phyloP scores from a whole-genome alignment of 1,139 yeast genomes.

The Yamadazyma diddensiae region DNA sequence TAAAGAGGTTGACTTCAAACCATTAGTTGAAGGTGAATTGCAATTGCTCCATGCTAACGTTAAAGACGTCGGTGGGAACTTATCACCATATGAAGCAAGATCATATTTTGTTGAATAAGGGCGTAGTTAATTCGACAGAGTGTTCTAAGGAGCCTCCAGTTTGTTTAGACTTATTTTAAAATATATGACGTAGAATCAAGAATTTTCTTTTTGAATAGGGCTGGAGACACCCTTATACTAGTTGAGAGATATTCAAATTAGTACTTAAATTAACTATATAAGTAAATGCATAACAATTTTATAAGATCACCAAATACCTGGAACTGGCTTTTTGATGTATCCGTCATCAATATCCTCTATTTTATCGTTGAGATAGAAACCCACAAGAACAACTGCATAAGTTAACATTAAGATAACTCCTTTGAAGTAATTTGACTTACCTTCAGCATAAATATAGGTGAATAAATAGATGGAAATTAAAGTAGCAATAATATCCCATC shows the following conservation, averaged over 20 bases:
- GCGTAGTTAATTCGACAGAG: neutral
- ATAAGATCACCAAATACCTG: too few species aligned
- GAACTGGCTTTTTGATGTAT: constrained; percentile 9
- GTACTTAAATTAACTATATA: neutral
- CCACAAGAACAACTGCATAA: constrained; percentile 72
- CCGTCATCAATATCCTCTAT: constrained; percentile 38
- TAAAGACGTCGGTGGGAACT: constrained; percentile 18
- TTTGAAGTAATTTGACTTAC: constrained; percentile 92
- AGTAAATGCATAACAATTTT: too few species aligned
- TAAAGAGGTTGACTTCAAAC: constrained; percentile 27
- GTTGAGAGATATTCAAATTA: neutral
- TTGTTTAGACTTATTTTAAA: too few species aligned
- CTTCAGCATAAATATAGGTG: constrained; percentile 94
- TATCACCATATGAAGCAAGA: constrained; percentile 40
- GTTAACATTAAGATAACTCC: constrained; percentile 85
- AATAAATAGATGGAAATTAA: constrained; percentile 83
- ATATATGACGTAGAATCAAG: too few species aligned
- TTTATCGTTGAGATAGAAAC: constrained; percentile 68
- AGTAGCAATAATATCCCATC: constrained; percentile 92
- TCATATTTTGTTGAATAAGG: constrained; percentile 21
- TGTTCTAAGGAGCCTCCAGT: neutral
- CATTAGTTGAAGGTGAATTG: constrained; percentile 24
- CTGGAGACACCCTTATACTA: neutral
- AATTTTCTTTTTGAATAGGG: too few species aligned
- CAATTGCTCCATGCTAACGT: constrained; percentile 31